Evolutionary conservation across 768 basidiomycete species (phyloP).

Genomic region (Amanita brunnescens): DNA sequence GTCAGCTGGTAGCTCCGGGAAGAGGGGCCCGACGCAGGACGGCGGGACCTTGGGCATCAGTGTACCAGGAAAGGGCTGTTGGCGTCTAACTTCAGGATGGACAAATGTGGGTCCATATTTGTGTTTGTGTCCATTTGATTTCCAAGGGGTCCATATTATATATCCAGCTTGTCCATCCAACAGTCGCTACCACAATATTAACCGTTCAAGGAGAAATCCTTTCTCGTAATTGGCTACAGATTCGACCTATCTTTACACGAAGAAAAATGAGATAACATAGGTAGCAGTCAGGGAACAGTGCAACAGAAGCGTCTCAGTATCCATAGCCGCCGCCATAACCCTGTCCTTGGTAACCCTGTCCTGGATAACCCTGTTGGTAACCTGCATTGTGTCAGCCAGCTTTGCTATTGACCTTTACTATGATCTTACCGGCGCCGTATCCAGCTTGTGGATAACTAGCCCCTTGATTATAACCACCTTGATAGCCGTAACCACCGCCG

Average conservation of each 20-base stretch:
- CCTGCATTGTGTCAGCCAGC: background rate
- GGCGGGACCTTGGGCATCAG: constrained; percentile 4
- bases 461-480: constrained; percentile 15
- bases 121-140: constrained; percentile 11
- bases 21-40: background rate
- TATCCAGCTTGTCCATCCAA: background rate
- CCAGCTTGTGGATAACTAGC: constrained; percentile 13
- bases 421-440: constrained; percentile 6
- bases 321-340: constrained; percentile 13
- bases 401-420: background rate
- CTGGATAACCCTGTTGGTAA: background rate
- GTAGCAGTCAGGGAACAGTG: background rate
- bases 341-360: too few relatives aligned
- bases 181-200: background rate
- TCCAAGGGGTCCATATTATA: background rate
- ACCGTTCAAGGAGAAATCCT: background rate
- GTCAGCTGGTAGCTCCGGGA: constrained; percentile 5
- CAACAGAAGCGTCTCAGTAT: background rate
- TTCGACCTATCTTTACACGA: constrained; percentile 2
- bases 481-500: constrained; percentile 24
- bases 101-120: constrained; percentile 24
- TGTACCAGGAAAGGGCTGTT: constrained; percentile 11
- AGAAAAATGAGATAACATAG: background rate
- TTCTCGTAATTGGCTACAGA: background rate
- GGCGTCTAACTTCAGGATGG: constrained; percentile 11